Base-by-base conservation (phyloP, 1,284 basidiomycete species). In the Irpex sp. region DNA sequence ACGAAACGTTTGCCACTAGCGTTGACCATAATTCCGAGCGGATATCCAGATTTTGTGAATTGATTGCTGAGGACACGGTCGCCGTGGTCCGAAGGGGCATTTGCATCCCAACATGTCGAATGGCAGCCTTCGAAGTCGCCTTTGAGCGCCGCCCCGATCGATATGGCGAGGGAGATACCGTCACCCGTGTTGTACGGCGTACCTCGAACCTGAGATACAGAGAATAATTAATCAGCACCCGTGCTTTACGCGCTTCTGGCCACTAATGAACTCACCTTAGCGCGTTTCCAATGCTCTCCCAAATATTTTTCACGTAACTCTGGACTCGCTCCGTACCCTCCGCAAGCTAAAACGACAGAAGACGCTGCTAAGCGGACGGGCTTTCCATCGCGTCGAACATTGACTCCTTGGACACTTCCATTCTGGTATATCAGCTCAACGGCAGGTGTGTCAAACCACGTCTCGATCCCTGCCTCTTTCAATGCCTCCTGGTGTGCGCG, bases 31-130 rank as follows among this genome's bases (percentile, higher is more conserved):
- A 90, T 77, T 1, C 88, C 87, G 4, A 89, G 77, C 1, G 88
- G 86, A 68, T 90, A 89, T 1, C 88, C 86, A 5, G 86, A 89
- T 72, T 89, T 89, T 2, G 88, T 90, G 73, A 80, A 88, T 66
- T 87, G 85, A 70, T 90, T 89, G 63, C 84, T 87, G 60, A 88
- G 73, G 40, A 77, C 75, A 54, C 86, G 82, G 62, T 84, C 78
- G 6, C 87, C 87, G 13, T 75, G 71, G 55, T 85, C 75, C 17
- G 73, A 63, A 2, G 79, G 75, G 0, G 86, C 84, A 67, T 87
- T 79, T n/a, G 85, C 85, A 67, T 89, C 88, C 88, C 88, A 89
- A 68, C 82, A 84, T 4, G 87, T 89, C 64, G 85, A 86, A 67
- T 90, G 88, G 67, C 87, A 90, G 15, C 85, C 82, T 52, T 69